Evolutionary conservation across 208 protist genomes (phyloP).

Genomic region (Acanthamoeba culbertsoni): DNA sequence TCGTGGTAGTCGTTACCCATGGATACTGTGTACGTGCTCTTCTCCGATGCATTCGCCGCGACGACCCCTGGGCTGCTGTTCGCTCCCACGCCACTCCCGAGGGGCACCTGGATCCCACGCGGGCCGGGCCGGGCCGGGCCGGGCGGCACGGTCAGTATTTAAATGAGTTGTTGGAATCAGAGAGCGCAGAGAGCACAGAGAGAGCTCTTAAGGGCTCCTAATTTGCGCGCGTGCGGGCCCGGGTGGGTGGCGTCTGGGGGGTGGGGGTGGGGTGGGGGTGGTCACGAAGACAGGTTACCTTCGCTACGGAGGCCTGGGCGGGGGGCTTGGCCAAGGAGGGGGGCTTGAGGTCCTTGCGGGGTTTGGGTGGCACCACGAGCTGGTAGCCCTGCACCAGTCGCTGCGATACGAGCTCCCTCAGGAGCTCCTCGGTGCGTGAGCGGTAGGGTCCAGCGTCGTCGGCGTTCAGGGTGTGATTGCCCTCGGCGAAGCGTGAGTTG

Average conservation of each 20-base stretch:
- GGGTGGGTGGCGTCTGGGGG: background rate
- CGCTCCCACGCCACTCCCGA: background rate
- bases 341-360: background rate
- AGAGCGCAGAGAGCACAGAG: too few relatives aligned
- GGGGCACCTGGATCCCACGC: too few relatives aligned
- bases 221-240: too few relatives aligned
- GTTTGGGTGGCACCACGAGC: conserved; percentile 61
- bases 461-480: conserved; percentile 50
- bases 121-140: too few relatives aligned
- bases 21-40: conserved; percentile 1
- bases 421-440: conserved; percentile 62
- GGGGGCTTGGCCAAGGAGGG: too few relatives aligned
- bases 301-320: too few relatives aligned
- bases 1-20: conserved; percentile 58
- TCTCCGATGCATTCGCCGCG: background rate
- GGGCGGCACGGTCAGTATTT: too few relatives aligned
- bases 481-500: background rate
- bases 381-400: conserved; percentile 79
- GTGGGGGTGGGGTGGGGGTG: background rate
- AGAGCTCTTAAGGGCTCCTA: too few relatives aligned
- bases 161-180: too few relatives aligned
- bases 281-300: too few relatives aligned
- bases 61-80: background rate
- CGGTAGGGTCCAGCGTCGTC: conserved; percentile 70
- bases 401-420: conserved; percentile 78